These are phyloP conservation scores for Fraxinus xanthoxyloides DNA, from an alignment of 305 asterid species.

Conservation along the genomic window DNA sequence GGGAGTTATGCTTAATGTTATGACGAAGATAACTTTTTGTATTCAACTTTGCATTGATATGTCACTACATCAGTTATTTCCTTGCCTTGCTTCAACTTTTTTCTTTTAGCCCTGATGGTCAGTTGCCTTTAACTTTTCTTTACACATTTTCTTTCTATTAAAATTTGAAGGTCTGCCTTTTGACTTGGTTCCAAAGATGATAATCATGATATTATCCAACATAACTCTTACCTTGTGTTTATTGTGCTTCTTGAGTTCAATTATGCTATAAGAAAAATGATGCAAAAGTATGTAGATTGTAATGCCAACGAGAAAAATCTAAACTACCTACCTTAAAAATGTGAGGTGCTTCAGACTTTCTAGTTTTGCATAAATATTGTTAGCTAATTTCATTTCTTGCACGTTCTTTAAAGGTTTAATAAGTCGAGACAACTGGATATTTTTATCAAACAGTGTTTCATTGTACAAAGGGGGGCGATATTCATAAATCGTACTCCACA, in stretches of 20 bases:
- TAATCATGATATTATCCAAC: neutral
- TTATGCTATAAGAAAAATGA: neutral
- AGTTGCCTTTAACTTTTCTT: constrained; percentile 1
- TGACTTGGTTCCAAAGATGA: neutral
- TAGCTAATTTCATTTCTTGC: neutral
- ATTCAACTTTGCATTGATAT: neutral
- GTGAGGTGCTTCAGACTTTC: neutral
- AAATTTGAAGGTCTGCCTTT: neutral
- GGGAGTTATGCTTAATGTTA: neutral
- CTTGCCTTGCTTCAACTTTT: neutral
- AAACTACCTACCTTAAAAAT: neutral
- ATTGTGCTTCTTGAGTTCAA: neutral
- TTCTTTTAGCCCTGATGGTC: neutral
- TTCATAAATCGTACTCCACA: neutral
- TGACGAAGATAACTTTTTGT: neutral
- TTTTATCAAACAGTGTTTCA: neutral
- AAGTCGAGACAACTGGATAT: neutral
- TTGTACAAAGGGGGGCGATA: neutral
- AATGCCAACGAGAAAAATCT: neutral
- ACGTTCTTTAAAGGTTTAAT: neutral
- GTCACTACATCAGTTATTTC: neutral
- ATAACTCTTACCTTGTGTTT: neutral
- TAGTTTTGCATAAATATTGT: neutral
- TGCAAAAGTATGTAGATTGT: neutral
- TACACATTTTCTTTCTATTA: neutral